phyloP scores from a whole-genome alignment of 352 stramenopile species.

The Pilasporangium apinafurcum region DNA sequence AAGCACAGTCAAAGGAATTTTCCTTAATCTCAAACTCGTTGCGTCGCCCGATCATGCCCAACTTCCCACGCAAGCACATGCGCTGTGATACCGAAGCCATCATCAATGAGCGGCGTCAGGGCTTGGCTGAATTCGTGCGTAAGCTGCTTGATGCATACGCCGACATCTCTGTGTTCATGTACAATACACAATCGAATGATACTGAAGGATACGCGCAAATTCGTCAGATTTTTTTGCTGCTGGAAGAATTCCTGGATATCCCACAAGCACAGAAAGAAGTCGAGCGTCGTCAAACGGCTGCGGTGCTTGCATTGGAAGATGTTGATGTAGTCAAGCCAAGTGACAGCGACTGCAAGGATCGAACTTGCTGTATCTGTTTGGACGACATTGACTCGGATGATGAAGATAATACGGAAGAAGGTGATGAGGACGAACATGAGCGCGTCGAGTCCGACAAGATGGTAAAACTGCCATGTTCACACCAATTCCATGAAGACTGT shows the following conservation, averaged over 20 bases:
- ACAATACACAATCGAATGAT: constrained; percentile 1
- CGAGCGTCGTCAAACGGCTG: constrained; percentile 6
- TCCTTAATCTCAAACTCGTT: constrained; percentile 15
- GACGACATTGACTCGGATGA: constrained; percentile 2
- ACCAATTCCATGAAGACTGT: constrained; percentile 69
- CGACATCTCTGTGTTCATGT: constrained; percentile 15
- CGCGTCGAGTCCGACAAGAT: constrained; percentile 14
- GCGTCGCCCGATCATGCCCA: constrained; percentile 8
- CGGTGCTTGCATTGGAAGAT: constrained; percentile 12
- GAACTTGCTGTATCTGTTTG: constrained; percentile 16
- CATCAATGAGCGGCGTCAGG: constrained; percentile 8
- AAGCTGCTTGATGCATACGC: constrained; percentile 15
- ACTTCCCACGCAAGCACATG: constrained; percentile 13
- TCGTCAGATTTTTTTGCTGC: constrained; percentile 2
- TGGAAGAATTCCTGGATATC: constrained; percentile 11
- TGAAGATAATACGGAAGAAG: background rate
- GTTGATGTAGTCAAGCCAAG: constrained; percentile 7
- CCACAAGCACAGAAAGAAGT: constrained; percentile 12
- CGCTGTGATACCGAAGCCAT: constrained; percentile 11
- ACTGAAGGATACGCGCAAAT: background rate
- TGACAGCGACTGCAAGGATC: background rate
- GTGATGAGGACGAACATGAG: constrained; percentile 8
- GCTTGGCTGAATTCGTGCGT: constrained; percentile 13
- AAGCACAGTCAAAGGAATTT: constrained; percentile 12
- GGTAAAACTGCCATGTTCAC: constrained; percentile 37